These are phyloP conservation scores for Alternaria brassicicola DNA, from an alignment of 2,329 filamentous ascomycete species.

Conservation along the genomic window DNA sequence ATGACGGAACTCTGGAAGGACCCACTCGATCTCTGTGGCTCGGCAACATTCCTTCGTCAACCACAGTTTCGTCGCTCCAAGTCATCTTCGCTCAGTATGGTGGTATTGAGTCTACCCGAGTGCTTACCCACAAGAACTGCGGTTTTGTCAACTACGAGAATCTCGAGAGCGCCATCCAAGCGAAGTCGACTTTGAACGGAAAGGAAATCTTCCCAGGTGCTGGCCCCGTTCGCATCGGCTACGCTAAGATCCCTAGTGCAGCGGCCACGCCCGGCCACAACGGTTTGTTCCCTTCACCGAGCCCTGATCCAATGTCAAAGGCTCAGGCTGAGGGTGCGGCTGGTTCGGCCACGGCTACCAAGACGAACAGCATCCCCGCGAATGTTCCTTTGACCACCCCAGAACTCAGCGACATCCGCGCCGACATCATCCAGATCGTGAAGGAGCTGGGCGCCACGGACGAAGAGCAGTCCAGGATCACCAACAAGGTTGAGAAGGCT, in stretches of 20 bases:
- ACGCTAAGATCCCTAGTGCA: constrained; percentile 91
- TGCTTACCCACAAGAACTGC: constrained; percentile 98
- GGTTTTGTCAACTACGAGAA: constrained; percentile 98
- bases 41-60: constrained; percentile 95
- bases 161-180: constrained; percentile 86
- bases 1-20: constrained; percentile 82
- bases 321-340: constrained; percentile 51
- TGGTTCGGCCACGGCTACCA: constrained; percentile 43
- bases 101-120: constrained; percentile 85
- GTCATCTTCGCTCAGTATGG: constrained; percentile 97
- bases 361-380: constrained; percentile 48
- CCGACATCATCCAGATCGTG: constrained; percentile 84
- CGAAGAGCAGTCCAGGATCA: constrained; percentile 76
- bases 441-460: constrained; percentile 84
- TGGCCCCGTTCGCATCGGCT: constrained; percentile 93
- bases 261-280: constrained; percentile 88
- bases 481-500: constrained; percentile 73
- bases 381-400: constrained; percentile 69
- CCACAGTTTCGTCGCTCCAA: constrained; percentile 90
- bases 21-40: constrained; percentile 96
- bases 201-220: constrained; percentile 98
- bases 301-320: constrained; percentile 79
- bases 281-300: constrained; percentile 86
- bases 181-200: constrained; percentile 86
- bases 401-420: constrained; percentile 76